A percentile compares a stretch with the other conserved stretches of the same genome.
Conservation (phyloP, 768 basidiomycete species). For the Pleurotus giganteus region DNA sequence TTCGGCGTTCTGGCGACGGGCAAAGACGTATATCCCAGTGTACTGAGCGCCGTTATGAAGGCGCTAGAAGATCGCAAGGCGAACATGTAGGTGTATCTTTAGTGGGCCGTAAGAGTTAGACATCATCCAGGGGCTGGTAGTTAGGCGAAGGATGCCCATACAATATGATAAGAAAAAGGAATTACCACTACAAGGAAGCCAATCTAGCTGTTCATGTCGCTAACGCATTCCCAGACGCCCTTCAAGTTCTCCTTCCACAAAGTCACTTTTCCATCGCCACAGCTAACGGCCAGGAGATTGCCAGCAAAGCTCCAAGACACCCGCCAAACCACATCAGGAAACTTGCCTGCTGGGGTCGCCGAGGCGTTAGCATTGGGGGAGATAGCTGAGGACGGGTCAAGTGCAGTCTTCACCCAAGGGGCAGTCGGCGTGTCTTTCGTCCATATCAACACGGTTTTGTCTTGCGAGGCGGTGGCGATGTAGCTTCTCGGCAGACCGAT, state of each 20-base stretch:
- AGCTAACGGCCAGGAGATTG: slow-evolving; percentile 93
- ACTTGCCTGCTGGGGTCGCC: slow-evolving; percentile 65
- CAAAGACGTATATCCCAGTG: slow-evolving; percentile 62
- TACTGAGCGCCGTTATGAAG: slow-evolving; percentile 72
- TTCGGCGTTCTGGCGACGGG: slow-evolving; percentile 85
- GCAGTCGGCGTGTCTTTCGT: slow-evolving; percentile 76
- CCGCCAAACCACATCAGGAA: slow-evolving; percentile 98
- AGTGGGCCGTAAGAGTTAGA: too few relatives aligned
- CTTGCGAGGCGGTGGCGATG: slow-evolving; percentile 92
- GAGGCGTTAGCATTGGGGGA: slow-evolving; percentile 42
- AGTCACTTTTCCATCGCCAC: slow-evolving; percentile 96
- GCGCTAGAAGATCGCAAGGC: slow-evolving; percentile 39
- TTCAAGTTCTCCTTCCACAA: slow-evolving; percentile 98
- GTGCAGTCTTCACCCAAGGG: slow-evolving; percentile 76
- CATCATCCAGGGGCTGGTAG: too few relatives aligned
- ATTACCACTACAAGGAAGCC: not conserved
- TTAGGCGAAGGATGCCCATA: too few relatives aligned
- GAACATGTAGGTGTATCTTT: slow-evolving; percentile 20
- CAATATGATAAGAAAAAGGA: too few relatives aligned
- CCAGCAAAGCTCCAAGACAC: slow-evolving; percentile 97
- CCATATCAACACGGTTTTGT: slow-evolving; percentile 90
- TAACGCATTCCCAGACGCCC: slow-evolving; percentile 96
- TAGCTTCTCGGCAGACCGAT: slow-evolving; percentile 93
- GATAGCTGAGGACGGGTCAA: slow-evolving; percentile 66
- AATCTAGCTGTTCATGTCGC: slow-evolving; percentile 83